phyloP scores from a whole-genome alignment of 2,329 filamentous ascomycete genomes.

The Fusarium virguliforme region DNA sequence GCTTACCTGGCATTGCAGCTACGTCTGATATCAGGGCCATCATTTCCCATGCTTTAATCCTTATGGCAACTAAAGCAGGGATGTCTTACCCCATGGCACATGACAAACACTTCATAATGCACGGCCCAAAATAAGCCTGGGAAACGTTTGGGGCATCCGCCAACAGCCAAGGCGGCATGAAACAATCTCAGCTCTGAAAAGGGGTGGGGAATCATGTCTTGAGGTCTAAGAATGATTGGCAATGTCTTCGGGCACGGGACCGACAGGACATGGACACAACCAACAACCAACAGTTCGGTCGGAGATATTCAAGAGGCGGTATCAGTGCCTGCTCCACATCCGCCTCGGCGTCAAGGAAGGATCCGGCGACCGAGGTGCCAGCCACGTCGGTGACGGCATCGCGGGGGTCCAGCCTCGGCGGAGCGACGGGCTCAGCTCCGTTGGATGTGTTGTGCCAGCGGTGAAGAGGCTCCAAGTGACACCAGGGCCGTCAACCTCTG shows the following conservation, averaged over 20 bases:
- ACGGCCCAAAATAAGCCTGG: background rate
- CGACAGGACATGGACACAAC: constrained; percentile 86
- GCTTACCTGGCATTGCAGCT: background rate
- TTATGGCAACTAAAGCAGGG: constrained; percentile 88
- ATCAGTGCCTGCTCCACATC: constrained; percentile 77
- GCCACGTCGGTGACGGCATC: constrained; percentile 81
- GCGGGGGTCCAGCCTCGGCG: constrained; percentile 64
- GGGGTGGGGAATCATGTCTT: constrained; percentile 74
- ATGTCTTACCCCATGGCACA: constrained; percentile 67
- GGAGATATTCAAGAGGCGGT: constrained; percentile 84
- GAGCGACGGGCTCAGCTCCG: constrained; percentile 64
- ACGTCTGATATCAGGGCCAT: background rate
- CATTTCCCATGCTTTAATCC: constrained; percentile 84
- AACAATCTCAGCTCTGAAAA: constrained; percentile 87
- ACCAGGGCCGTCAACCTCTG: constrained; percentile 47
- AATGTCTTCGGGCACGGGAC: constrained; percentile 82
- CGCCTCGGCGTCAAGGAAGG: constrained; percentile 75
- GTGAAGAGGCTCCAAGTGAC: constrained; percentile 79
- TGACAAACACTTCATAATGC: constrained; percentile 39
- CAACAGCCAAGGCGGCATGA: constrained; percentile 83
- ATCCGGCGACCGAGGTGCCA: constrained; percentile 71
- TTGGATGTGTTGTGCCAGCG: constrained; percentile 71
- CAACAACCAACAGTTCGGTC: constrained; percentile 75
- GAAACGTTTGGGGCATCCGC: constrained; percentile 83
- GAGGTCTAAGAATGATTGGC: constrained; percentile 86